These are phyloP conservation scores for Cercophora samala DNA, from an alignment of 495 filamentous ascomycete genomes.

Conservation along the genomic window DNA sequence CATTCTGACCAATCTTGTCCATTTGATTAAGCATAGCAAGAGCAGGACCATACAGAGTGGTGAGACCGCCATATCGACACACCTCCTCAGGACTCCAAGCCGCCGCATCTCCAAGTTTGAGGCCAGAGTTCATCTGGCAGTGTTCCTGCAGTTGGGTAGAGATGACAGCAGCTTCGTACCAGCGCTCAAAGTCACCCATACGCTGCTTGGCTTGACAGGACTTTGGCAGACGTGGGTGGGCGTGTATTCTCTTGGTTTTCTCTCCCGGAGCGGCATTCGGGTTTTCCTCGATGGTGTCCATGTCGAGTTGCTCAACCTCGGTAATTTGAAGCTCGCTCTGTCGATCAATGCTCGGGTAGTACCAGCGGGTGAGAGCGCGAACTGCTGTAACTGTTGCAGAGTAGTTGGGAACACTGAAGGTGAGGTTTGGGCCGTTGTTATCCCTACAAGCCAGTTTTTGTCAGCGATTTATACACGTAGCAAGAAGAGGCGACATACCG, in stretches of 20 bases:
- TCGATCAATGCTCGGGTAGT: constrained; percentile 17
- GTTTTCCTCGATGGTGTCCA: constrained; percentile 6
- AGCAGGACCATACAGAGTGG: constrained; percentile 31
- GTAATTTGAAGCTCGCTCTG: constrained; percentile 39
- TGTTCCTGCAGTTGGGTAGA: constrained; percentile 28
- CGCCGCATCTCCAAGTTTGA: constrained; percentile 41
- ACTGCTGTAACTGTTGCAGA: constrained; percentile 28
- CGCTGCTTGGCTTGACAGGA: constrained; percentile 2
- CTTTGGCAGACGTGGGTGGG: constrained; percentile 4
- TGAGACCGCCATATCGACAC: constrained; percentile 21
- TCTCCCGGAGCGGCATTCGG: constrained; percentile 1
- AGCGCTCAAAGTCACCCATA: constrained; percentile 27
- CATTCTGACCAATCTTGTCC: constrained; percentile 34
- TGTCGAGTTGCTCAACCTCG: constrained; percentile 39
- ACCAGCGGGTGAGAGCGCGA: constrained; percentile 34
- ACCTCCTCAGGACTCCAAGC: constrained; percentile 36
- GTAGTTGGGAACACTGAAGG: constrained; percentile 21
- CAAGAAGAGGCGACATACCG: constrained; percentile 30
- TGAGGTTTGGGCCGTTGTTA: constrained; percentile 23
- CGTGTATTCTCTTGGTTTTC: neutral
- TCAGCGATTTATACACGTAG: neutral
- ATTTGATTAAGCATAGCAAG: constrained; percentile 34
- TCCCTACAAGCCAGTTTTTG: neutral
- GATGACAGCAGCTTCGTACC: constrained; percentile 44
- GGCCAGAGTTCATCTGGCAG: constrained; percentile 36